These are phyloP conservation scores for Monotropa hypopitys DNA, from an alignment of 179 eudicot species.

Conservation along the genomic window DNA sequence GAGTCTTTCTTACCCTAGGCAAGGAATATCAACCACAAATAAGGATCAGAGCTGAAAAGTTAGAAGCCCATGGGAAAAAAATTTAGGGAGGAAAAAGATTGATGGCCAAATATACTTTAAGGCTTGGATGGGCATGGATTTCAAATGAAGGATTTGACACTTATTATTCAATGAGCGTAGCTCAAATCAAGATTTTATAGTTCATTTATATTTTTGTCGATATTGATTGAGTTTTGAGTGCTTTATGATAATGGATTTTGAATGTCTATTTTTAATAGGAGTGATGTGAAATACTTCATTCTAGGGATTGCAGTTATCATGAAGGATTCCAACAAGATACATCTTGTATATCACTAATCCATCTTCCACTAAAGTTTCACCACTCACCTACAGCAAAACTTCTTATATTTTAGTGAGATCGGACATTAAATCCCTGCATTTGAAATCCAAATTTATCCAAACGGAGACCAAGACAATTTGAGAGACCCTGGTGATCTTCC, in stretches of 20 bases:
- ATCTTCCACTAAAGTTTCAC: not conserved
- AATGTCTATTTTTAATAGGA: not conserved
- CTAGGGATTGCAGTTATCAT: not conserved
- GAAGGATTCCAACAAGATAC: not conserved
- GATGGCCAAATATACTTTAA: not conserved
- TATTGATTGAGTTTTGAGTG: not conserved
- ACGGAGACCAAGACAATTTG: not conserved
- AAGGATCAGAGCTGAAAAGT: slow-evolving; percentile 4
- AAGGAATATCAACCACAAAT: slow-evolving; percentile 8
- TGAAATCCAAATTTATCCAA: not conserved
- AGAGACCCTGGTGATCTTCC: not conserved
- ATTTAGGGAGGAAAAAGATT: slow-evolving; percentile 2
- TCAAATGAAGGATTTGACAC: not conserved
- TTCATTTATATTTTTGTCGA: not conserved
- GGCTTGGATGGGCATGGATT: not conserved
- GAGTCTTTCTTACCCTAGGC: slow-evolving; percentile 74
- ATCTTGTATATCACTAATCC: not conserved
- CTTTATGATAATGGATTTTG: not conserved
- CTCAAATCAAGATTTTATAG: not conserved
- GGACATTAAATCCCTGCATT: not conserved
- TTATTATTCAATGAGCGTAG: not conserved
- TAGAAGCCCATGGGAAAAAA: not conserved
- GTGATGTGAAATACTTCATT: not conserved
- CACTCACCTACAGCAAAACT: not conserved
- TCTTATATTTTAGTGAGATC: not conserved